Conservation (phyloP, 2,329 filamentous ascomycete species). For the Ascochyta clinopodiicola region DNA sequence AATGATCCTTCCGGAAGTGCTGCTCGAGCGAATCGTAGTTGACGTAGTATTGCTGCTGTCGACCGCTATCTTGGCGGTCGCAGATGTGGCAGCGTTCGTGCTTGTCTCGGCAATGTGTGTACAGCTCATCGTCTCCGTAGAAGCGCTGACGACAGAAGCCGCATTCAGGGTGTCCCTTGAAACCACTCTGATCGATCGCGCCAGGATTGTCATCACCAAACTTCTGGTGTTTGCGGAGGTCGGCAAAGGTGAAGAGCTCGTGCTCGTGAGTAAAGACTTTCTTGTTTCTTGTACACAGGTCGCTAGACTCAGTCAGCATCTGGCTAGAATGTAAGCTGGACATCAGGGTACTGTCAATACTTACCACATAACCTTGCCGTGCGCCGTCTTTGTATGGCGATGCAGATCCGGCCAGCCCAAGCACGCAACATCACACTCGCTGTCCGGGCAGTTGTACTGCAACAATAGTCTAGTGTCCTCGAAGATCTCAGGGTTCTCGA, state of each 20-base stretch:
- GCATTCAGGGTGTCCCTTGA: constrained; percentile 94
- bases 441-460: constrained; percentile 92
- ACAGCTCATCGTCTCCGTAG: constrained; percentile 95
- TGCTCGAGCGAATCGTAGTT: constrained; percentile 86
- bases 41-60: constrained; percentile 86
- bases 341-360: constrained; percentile 31
- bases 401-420: constrained; percentile 80
- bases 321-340: neutral
- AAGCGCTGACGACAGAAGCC: constrained; percentile 91
- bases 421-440: constrained; percentile 83
- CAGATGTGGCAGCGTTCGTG: constrained; percentile 97
- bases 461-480: constrained; percentile 88
- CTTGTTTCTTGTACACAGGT: constrained; percentile 91
- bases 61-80: constrained; percentile 68
- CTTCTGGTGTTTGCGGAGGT: constrained; percentile 86
- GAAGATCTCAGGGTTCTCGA: constrained; percentile 85
- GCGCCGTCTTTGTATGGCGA: constrained; percentile 79
- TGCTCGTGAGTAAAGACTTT: constrained; percentile 99
- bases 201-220: constrained; percentile 91
- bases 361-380: constrained; percentile 85
- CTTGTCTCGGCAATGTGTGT: constrained; percentile 88
- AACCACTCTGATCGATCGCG: constrained; percentile 89
- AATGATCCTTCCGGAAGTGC: constrained; percentile 90
- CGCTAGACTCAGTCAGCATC: constrained; percentile 54
- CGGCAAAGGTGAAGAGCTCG: constrained; percentile 82